Base-by-base conservation (phyloP, 768 basidiomycete genomes). In the Serendipita sp. region DNA sequence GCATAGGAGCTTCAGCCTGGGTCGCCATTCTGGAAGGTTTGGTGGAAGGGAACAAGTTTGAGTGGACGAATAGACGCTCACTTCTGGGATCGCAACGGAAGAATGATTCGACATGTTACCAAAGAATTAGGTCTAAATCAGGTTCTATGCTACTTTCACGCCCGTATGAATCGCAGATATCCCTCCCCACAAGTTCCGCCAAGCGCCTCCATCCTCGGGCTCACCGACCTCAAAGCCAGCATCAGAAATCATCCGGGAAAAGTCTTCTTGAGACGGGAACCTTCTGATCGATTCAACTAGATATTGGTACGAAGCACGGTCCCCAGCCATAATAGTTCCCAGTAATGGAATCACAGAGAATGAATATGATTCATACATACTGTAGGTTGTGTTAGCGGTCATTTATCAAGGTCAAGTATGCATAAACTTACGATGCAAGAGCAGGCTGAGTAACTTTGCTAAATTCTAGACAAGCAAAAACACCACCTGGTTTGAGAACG, bases 241-340 rank as follows among this genome's bases (percentile, higher is more conserved):
- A 23, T 90, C 84, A 66, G 79, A 74, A 69, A 95, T 89, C 93
- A 98, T 87, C 68, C 82, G 75, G 3, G 93, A 85, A 74, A 98
- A 98, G 64, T 88, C 85, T 5, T 81, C 76, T 73, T 96, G 94
- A 10, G 83, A 78, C 31, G 94, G 94, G 78, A 98, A 98, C 69
- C 83, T 84, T 45, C 92, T 87, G 69, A 99, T 98, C 10, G 93
- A 96, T 74, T 99, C 96, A 46, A 98, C 91, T 48, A 99, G 81
- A 73, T 99, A 98, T 73, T 97, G 93, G 73, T 99, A 99, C 3
- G 93, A 95, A 23, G 83, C 87, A 23, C 95, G 81, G 74, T 99
- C 95, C 0, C 89, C 88, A 8, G 93, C 90, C n/a, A 99, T 77
- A 68, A 99, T 89, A 18, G 92, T 95, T n/a, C 96, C 96, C 52